Conservation (phyloP, 2,329 filamentous ascomycete genomes). For the Hypocreales sp. region DNA sequence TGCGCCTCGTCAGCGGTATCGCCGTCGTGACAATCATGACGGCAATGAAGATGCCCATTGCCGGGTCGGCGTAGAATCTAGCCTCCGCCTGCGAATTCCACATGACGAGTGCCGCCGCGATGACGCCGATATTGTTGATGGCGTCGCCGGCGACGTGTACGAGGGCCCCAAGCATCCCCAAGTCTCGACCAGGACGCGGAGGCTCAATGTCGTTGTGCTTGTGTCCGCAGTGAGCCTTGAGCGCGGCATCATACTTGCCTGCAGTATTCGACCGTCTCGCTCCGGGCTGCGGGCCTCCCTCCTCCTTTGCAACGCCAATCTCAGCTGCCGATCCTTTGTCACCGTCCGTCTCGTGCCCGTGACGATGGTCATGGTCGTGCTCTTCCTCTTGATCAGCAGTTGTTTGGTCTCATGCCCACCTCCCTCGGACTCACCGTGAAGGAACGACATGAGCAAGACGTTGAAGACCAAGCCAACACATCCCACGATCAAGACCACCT, state of each 20-base stretch:
- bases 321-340: no score
- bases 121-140: slow-evolving; percentile 63
- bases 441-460: slow-evolving; percentile 45
- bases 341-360: no score
- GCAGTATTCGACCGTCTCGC: no score
- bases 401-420: no score
- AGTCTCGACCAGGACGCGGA: slow-evolving; percentile 31
- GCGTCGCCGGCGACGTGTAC: slow-evolving; percentile 59
- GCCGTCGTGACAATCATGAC: slow-evolving; percentile 56
- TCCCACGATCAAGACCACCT: slow-evolving; percentile 53
- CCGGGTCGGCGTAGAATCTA: slow-evolving; percentile 59
- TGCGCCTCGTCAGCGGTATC: slow-evolving; percentile 43
- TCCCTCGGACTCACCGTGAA: slow-evolving; percentile 46
- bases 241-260: no score
- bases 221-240: slow-evolving; percentile 27
- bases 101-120: slow-evolving; percentile 52
- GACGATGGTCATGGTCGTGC: no score
- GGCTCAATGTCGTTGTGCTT: slow-evolving; percentile 22
- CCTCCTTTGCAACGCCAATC: no score
- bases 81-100: slow-evolving; percentile 43
- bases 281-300: no score
- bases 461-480: slow-evolving; percentile 52
- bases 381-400: no score
- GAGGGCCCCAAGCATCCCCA: slow-evolving; percentile 58
- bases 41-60: slow-evolving; percentile 51